phyloP scores from a whole-genome alignment of 108 stramenopile species.

The Nannochloropsis salina region DNA sequence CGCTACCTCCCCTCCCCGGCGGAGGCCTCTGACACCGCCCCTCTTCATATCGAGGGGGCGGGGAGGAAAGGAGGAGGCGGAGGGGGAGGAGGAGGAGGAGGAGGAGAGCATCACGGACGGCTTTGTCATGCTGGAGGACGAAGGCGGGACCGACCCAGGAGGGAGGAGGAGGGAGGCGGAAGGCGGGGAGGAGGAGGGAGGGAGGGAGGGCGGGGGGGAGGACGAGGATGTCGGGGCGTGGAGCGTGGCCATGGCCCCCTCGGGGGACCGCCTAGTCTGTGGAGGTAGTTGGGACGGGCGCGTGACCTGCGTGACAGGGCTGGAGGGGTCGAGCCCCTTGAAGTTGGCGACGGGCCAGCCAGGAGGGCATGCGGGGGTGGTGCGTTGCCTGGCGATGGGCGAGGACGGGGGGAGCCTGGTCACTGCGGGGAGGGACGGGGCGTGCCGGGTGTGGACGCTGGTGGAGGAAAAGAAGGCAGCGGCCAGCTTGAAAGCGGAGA shows the following conservation, averaged over 20 bases:
- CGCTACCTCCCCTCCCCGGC: not conserved
- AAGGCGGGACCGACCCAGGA: not conserved
- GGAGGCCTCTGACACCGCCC: not conserved
- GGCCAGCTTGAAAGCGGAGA: constrained; percentile 29
- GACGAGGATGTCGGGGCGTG: constrained; percentile 13
- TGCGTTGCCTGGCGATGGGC: constrained; percentile 42
- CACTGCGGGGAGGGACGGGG: constrained; percentile 48
- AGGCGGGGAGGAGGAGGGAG: not conserved
- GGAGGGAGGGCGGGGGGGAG: constrained; percentile 7
- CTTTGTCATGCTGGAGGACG: constrained; percentile 24
- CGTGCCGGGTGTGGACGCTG: constrained; percentile 50
- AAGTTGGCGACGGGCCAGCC: constrained; percentile 13
- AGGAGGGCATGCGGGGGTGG: constrained; percentile 41
- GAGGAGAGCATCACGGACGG: not conserved
- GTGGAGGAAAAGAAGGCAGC: constrained; percentile 44
- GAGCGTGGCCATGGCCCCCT: not conserved
- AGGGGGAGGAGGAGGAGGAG: not conserved
- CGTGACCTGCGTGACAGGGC: constrained; percentile 27
- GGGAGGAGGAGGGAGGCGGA: not conserved
- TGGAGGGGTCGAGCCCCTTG: constrained; percentile 30
- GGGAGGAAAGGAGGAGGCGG: not conserved
- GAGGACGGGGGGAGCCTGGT: constrained; percentile 41
- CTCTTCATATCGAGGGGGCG: not conserved
- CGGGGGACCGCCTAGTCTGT: constrained; percentile 25
- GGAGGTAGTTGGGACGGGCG: constrained; percentile 54